These are phyloP conservation scores for Cucumis sativus DNA, from an alignment of 306 rosid species.

Conservation along the genomic window Cucumber_9930_V3 NC_026657.2:4810501-4811000, in stretches of 20 bases:
- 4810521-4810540: no score
- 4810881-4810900: not conserved
- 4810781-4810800: not conserved
- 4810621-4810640: not conserved
- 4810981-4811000: slow-evolving; percentile 1
- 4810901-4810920: not conserved
- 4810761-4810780: not conserved
- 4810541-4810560: no score
- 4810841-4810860: not conserved
- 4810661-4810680: not conserved
- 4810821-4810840: not conserved
- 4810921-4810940: not conserved
- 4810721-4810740: not conserved
- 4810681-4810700: not conserved
- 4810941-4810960: not conserved
- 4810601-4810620: not conserved
- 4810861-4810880: slow-evolving; percentile 5
- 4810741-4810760: not conserved
- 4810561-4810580: not conserved
- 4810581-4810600: not conserved
- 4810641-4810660: not conserved
- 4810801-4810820: not conserved
- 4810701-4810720: not conserved
- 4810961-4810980: not conserved
- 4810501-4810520: no score